Evolutionary conservation across 2,329 filamentous ascomycete species (phyloP), one percentile per base, ranked within the genome.

Genomic region (Knufia petricola): DNA sequence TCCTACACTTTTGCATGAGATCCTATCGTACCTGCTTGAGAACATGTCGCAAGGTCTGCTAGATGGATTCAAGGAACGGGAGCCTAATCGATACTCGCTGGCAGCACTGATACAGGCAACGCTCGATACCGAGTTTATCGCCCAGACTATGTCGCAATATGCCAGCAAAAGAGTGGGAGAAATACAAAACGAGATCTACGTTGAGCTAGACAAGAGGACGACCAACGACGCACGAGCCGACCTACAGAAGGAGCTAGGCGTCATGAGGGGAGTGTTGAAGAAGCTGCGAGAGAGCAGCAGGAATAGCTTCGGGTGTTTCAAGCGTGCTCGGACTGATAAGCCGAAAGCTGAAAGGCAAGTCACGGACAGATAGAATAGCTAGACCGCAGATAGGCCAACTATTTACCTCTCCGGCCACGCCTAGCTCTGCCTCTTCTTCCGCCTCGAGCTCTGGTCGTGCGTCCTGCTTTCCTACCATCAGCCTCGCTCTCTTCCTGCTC

Each of bases 91-190:
- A 17, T 96, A 92, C 67, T 77, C 81, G 1, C 79, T 98, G 0
- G 74, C 84, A 3, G 83, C 85, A 4, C 77, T 98, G 44, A 94
- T 96, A 82, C 94, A 98, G 68, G 94, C 94, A 1, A 98, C 92
- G 0, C 78, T 98, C 1, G 92, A 98, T 61, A 89, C 95, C 1
- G 92, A 98, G 66, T 96, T 98, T 62, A 82, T 96, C 50, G 87
- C 89, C 1, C 92, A 98, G 70, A 95, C 90, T 3, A 76, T 98
- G 28, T 85, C 79, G 52, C 83, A 89, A 58, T 98, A 94, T 66
- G 92, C 87, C 0, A 92, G 87, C 0, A 85, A 94, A 50, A 77
- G 80, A 44, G 87, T 88, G 2, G 81, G 81, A 6, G 81, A 89
- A 62, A 75, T 86, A 12, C 92, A 96, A 69, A 84, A 84, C 58